Percentiles rank a stretch among this genome's conserved stretches.
Conservation (phyloP, 75 land plant genomes). For the Azolla pinnata region DNA sequence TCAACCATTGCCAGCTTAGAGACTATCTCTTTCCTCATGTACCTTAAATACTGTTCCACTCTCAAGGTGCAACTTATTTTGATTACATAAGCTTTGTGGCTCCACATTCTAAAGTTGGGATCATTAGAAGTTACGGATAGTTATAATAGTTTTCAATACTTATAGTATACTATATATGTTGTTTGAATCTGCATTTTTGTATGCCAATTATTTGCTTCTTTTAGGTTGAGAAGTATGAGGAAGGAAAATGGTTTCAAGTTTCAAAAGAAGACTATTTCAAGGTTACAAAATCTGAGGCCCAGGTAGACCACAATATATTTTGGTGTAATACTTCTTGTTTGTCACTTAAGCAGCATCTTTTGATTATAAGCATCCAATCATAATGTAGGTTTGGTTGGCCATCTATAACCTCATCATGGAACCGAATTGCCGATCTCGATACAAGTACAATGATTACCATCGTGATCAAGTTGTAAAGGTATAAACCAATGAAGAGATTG, state of each 20-base stretch:
- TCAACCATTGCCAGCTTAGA: too few species aligned
- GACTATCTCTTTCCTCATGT: too few species aligned
- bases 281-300: slow-evolving; percentile 30
- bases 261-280: slow-evolving; percentile 23
- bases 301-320: slow-evolving; percentile 11
- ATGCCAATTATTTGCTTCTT: too few species aligned
- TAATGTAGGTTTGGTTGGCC: slow-evolving; percentile 23
- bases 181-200: too few species aligned
- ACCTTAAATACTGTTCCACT: too few species aligned
- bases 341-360: not conserved
- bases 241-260: slow-evolving; percentile 32
- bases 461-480: slow-evolving; percentile 34
- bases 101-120: too few species aligned
- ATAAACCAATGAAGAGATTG: not conserved
- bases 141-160: too few species aligned
- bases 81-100: too few species aligned
- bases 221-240: slow-evolving; percentile 23
- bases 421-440: slow-evolving; percentile 21
- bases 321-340: not conserved
- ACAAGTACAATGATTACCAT: slow-evolving; percentile 25
- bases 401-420: slow-evolving; percentile 29
- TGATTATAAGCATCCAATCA: not conserved
- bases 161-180: too few species aligned
- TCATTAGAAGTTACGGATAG: too few species aligned
- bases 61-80: too few species aligned